phyloP scores from a whole-genome alignment of 2,329 filamentous ascomycete genomes.

The Sordariomycetes sp. region DNA sequence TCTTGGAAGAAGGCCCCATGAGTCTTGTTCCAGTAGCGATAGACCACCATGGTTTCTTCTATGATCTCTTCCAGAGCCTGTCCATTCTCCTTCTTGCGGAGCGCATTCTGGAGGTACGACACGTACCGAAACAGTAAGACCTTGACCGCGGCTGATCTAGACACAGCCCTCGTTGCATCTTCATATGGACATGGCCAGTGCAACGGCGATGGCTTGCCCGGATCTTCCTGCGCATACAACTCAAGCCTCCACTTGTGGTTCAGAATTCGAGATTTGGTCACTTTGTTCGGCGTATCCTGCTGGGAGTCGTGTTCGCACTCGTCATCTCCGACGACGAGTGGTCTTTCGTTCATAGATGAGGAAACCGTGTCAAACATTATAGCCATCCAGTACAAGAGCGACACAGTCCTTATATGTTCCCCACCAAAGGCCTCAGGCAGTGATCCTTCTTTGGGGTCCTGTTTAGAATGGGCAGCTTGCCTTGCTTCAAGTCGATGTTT shows the following conservation, averaged over 20 bases:
- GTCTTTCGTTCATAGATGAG: slow-evolving; percentile 36
- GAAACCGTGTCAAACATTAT: slow-evolving; percentile 51
- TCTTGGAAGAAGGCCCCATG: slow-evolving; percentile 44
- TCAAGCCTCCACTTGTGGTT: slow-evolving; percentile 18
- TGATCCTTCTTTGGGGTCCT: too few species aligned
- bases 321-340: slow-evolving; percentile 27
- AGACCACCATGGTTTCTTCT: slow-evolving; percentile 35
- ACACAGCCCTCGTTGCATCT: slow-evolving; percentile 37
- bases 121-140: slow-evolving; percentile 49
- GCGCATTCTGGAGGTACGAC: slow-evolving; percentile 42
- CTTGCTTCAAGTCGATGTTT: slow-evolving; percentile 23
- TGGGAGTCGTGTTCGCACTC: slow-evolving; percentile 26
- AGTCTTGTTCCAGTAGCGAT: slow-evolving; percentile 43
- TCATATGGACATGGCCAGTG: slow-evolving; percentile 47
- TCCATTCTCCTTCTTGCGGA: slow-evolving; percentile 27
- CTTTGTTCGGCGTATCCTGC: slow-evolving; percentile 8
- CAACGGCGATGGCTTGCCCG: slow-evolving; percentile 13
- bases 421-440: too few species aligned
- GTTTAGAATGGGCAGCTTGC: too few species aligned
- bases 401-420: slow-evolving; percentile 31
- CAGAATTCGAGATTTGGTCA: slow-evolving; percentile 9
- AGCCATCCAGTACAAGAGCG: slow-evolving; percentile 47
- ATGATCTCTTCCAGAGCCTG: slow-evolving; percentile 38
- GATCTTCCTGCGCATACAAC: slow-evolving; percentile 21
- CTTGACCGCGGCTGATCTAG: slow-evolving; percentile 46